Base-by-base conservation (phyloP, 2,329 filamentous ascomycete species). In the Emmonsia crescens region DNA sequence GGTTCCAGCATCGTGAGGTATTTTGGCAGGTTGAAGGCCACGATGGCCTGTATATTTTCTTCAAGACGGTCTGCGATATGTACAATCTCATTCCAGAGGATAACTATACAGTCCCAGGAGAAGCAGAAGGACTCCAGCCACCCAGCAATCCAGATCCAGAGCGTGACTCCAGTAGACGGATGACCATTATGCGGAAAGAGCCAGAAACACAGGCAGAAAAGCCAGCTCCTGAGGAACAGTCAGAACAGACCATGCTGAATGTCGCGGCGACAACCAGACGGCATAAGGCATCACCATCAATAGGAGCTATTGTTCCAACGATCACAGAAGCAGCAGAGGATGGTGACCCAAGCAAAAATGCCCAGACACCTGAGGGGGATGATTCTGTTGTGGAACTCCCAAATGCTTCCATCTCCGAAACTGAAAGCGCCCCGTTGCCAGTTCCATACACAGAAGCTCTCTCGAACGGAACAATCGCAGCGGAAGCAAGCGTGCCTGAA, bases 1-100 rank as follows among this genome's bases (percentile, higher is more conserved):
- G 94, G 94, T 99, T 96, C 74, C 91, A 96, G 76, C 94, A 99
- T 74, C 85, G 92, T 54, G 88, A 89, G 61, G 90, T 96, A 60
- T 99, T 97, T 74, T 97, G 93, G 91, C 86, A 89, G 48, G 88
- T 97, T 1, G 94, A 99, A 76, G 84, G 85, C 10, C 85, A 91
- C 72, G 91, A 90, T n/a, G 94, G 94, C 0, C 78, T 99, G 12
- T 99, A 99, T 73, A 85, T 96, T 62, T 88, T 99, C 70, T 99
- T 97, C 82, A 97, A 96, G 81, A 94, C 89, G 0, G 92, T 97
- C 27, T 97, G 93, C 75, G 94, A 99, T 73, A 82, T 88, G 68
- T 96, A 96, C 75, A 87, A 88, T 67, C 81, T 97, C 63, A 85
- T 99, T 36, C 91, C 91, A 0, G 86, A 90, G 58, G 94, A 97